Evolutionary conservation across 768 basidiomycete genomes (phyloP).

Genomic region (Leccinum obscurum): DNA sequence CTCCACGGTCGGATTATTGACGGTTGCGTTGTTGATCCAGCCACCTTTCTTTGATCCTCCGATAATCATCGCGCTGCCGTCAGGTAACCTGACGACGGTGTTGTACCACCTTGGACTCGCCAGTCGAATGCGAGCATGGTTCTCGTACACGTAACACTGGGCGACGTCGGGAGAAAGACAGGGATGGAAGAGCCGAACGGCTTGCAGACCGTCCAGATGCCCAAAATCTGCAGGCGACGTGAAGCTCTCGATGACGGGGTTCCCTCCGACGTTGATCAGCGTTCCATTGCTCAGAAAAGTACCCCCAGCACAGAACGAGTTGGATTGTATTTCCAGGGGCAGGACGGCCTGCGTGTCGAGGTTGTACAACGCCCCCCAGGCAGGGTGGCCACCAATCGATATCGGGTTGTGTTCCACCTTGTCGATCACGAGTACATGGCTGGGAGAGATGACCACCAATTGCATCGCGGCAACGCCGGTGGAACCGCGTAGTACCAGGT

Average conservation of each 20-base stretch:
- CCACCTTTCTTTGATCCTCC: slow-evolving; percentile 82
- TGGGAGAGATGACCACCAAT: slow-evolving; percentile 62
- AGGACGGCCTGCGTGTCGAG: slow-evolving; percentile 59
- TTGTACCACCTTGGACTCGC: slow-evolving; percentile 83
- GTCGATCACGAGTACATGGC: slow-evolving; percentile 74
- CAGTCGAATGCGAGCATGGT: slow-evolving; percentile 64
- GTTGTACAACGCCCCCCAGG: slow-evolving; percentile 79
- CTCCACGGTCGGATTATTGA: slow-evolving; percentile 80
- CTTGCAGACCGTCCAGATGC: slow-evolving; percentile 71
- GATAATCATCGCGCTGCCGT: slow-evolving; percentile 83
- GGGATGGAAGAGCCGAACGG: slow-evolving; percentile 69
- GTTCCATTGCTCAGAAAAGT: slow-evolving; percentile 77
- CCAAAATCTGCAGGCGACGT: slow-evolving; percentile 76
- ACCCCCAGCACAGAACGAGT: slow-evolving; percentile 87
- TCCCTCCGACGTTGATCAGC: slow-evolving; percentile 77
- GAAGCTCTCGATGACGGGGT: slow-evolving; percentile 65
- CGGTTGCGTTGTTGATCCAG: slow-evolving; percentile 82
- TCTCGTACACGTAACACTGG: slow-evolving; percentile 63
- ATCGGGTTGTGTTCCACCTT: slow-evolving; percentile 87
- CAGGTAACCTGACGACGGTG: slow-evolving; percentile 64
- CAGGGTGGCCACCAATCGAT: slow-evolving; percentile 70
- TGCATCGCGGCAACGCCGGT: slow-evolving; percentile 85
- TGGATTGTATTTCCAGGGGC: slow-evolving; percentile 67
- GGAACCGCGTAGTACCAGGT: slow-evolving; percentile 59
- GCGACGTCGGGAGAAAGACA: slow-evolving; percentile 50